Evolutionary conservation across 305 asterid species (phyloP), one percentile per base, ranked within the genome.

Genomic region (Ilex paraguariensis): DNA sequence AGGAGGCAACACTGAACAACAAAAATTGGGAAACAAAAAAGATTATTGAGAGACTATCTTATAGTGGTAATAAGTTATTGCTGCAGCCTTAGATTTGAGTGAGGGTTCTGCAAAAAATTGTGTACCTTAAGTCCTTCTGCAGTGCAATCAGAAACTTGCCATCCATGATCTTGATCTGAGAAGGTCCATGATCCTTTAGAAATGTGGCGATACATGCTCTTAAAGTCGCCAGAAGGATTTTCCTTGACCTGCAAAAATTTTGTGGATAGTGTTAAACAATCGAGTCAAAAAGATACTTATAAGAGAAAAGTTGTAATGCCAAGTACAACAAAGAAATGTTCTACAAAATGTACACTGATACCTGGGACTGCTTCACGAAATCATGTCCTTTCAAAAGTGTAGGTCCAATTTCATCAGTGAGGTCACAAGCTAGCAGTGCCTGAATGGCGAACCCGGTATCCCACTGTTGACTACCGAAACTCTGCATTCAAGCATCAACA

Each of bases 401-500:
- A 21, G 77, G 79, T 4, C 81, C 77, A 65, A 84, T 84, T 62
- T 84, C 96, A 61, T 82, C 83, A 1, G 78, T 70, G 57, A 91
- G 48, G 66, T 82, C 74, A 74, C 89, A 71, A 36, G 95, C 95
- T 51, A 91, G 64, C 60, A 91, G 70, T 6, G 98, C 96, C 62
- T 91, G 96, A 63, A 91, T 62, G 7, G 96, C 90, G 42, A 91
- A 84, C 54, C 88, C 84, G 2, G 96, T 78, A 71, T 91, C 98
- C 98, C 96, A 91, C 56, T 79, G 56, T 68, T 91, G 98, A 61
- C 96, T 91, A 12, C 98, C 96, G 62, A 79, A 83, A 70, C 89
- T 83, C 95, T 91, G 86, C 66, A 74, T 64, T 71, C 16, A 30
- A 54, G 58, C 28, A n/a, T 50, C 42, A 62, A 3, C 51, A 7